Conservation (phyloP, 306 rosid genomes). For the Sicyos edulis region DNA sequence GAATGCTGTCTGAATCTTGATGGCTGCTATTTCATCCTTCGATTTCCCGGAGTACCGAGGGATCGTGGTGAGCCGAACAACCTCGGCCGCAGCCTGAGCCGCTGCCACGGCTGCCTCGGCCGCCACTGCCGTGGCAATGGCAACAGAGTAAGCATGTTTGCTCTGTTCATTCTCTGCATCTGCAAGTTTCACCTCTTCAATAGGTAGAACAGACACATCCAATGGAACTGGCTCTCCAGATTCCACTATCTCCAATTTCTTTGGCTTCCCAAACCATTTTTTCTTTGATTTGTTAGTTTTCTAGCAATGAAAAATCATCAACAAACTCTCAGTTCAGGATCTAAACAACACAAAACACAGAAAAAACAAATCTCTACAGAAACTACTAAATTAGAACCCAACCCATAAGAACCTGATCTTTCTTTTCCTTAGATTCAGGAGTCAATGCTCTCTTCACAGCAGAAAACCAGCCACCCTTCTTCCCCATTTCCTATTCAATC, state of each 20-base stretch:
- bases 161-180: constrained; percentile 48
- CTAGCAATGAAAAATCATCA: constrained; percentile 23
- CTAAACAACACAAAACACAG: background rate
- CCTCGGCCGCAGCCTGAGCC: constrained; percentile 69
- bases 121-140: constrained; percentile 69
- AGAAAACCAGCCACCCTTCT: constrained; percentile 82
- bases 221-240: constrained; percentile 24
- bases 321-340: background rate
- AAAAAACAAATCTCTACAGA: background rate
- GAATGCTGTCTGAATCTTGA: constrained; percentile 60
- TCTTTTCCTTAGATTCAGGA: constrained; percentile 49
- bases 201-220: constrained; percentile 32
- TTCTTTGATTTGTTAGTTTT: constrained; percentile 51
- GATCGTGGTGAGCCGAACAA: constrained; percentile 35
- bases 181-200: constrained; percentile 25
- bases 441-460: constrained; percentile 63
- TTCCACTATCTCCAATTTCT: constrained; percentile 29
- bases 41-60: constrained; percentile 33
- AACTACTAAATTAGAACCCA: background rate
- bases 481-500: constrained; percentile 65
- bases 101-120: constrained; percentile 90
- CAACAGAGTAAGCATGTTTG: constrained; percentile 69
- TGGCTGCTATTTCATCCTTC: constrained; percentile 52
- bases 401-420: constrained; percentile 54
- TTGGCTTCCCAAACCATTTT: constrained; percentile 50